Conservation (phyloP, 2,329 filamentous ascomycete genomes). For the Aurifilum marmelostoma region DNA sequence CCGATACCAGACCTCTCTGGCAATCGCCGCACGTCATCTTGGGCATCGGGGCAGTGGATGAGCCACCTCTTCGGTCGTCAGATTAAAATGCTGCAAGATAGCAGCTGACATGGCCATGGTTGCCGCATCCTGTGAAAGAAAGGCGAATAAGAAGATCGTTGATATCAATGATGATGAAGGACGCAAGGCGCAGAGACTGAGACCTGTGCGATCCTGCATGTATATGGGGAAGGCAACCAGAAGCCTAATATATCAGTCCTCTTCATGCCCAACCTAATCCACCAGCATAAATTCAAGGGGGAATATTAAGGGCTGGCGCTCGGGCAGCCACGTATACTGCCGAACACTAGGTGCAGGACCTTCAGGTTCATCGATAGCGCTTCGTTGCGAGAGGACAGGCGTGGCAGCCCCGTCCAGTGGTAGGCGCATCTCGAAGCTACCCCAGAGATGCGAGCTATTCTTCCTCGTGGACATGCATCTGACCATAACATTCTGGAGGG, state of each 20-base stretch:
- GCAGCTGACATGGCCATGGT: conserved; percentile 1
- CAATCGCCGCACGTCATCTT: conserved; percentile 9
- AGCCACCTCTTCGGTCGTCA: background rate
- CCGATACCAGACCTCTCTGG: background rate
- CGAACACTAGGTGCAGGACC: background rate
- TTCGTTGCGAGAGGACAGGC: background rate
- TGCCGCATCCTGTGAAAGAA: background rate
- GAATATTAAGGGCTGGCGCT: background rate
- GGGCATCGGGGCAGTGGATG: conserved; percentile 1
- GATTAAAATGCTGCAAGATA: background rate
- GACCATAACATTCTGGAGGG: background rate
- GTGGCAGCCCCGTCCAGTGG: background rate
- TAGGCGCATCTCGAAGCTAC: background rate
- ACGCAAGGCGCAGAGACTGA: background rate
- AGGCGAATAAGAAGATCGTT: background rate
- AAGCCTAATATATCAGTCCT: conserved; percentile 3
- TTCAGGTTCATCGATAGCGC: background rate
- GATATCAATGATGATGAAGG: background rate
- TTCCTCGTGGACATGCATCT: background rate
- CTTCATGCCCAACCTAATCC: conserved; percentile 2
- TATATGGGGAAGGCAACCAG: conserved; percentile 13
- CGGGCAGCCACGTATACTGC: conserved; percentile 22
- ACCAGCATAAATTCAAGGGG: background rate
- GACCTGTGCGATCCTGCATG: background rate
- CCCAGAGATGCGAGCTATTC: background rate